Evolutionary conservation across 2,329 filamentous ascomycete genomes (phyloP).

Genomic region (Fusarium mundagurra): DNA sequence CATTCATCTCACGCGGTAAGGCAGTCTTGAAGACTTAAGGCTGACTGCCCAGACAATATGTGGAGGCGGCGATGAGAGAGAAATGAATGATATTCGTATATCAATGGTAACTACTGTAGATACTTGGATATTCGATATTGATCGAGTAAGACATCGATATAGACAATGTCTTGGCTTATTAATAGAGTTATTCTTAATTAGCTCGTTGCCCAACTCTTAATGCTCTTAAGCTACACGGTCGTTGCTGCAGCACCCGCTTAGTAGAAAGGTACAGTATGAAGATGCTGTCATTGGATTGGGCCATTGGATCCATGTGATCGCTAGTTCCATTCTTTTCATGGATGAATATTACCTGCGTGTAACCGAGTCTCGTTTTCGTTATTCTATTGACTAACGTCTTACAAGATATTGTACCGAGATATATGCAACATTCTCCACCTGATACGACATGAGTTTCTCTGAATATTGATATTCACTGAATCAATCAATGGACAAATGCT

Average conservation of each 20-base stretch:
- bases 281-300: slow-evolving; percentile 18
- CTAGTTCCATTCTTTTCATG: neutral
- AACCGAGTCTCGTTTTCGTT: slow-evolving; percentile 9
- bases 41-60: slow-evolving; percentile 20
- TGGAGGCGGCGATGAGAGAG: neutral
- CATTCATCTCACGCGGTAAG: slow-evolving; percentile 23
- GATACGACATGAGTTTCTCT: neutral
- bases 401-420: slow-evolving; percentile 1
- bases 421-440: neutral
- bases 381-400: neutral
- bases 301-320: slow-evolving; percentile 21
- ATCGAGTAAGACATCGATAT: neutral
- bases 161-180: neutral
- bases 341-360: slow-evolving; percentile 5
- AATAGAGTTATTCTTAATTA: slow-evolving; percentile 2
- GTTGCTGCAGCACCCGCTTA: slow-evolving; percentile 29
- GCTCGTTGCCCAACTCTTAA: neutral
- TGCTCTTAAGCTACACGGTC: neutral
- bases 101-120: neutral
- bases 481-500: neutral
- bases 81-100: neutral
- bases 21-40: slow-evolving; percentile 25
- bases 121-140: neutral
- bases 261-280: neutral
- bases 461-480: neutral